A percentile compares a stretch with the other conserved stretches of the same genome.
These are phyloP conservation scores for Aspergillus sp. DNA, from an alignment of 2,329 filamentous ascomycete genomes.

Conservation along the genomic window DNA sequence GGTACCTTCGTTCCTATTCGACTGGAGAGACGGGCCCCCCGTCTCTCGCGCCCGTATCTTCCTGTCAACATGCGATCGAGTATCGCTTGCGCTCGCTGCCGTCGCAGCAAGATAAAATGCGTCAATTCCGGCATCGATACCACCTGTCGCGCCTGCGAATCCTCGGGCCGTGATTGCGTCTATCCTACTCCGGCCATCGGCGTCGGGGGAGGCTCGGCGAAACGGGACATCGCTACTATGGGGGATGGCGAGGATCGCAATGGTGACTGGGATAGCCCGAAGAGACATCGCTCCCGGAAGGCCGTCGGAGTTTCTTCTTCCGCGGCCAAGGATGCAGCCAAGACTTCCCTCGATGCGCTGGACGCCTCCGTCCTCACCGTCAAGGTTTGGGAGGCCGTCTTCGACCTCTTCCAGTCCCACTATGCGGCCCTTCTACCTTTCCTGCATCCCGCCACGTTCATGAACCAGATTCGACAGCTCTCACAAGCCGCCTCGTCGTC, in stretches of 20 bases:
- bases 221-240: slow-evolving; percentile 38
- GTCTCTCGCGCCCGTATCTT: slow-evolving; percentile 13
- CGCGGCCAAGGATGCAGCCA: slow-evolving; percentile 31
- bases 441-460: slow-evolving; percentile 55
- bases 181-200: slow-evolving; percentile 57
- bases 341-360: slow-evolving; percentile 45
- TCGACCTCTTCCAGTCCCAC: slow-evolving; percentile 59
- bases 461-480: slow-evolving; percentile 47
- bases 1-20: not conserved
- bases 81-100: slow-evolving; percentile 74
- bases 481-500: slow-evolving; percentile 19
- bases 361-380: slow-evolving; percentile 52
- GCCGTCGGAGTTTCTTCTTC: slow-evolving; percentile 27
- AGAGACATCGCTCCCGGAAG: slow-evolving; percentile 42
- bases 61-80: slow-evolving; percentile 64
- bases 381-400: slow-evolving; percentile 58
- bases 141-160: slow-evolving; percentile 72
- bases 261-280: slow-evolving; percentile 44
- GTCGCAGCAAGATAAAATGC: slow-evolving; percentile 83
- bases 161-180: slow-evolving; percentile 68
- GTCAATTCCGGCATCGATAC: slow-evolving; percentile 72
- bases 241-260: slow-evolving; percentile 41
- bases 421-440: slow-evolving; percentile 59
- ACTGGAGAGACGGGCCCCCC: slow-evolving; percentile 17
- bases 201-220: slow-evolving; percentile 31